Evolutionary conservation across 495 filamentous ascomycete genomes (phyloP), one percentile per base, ranked within the genome.

Genomic region (Xylaria palmicola): DNA sequence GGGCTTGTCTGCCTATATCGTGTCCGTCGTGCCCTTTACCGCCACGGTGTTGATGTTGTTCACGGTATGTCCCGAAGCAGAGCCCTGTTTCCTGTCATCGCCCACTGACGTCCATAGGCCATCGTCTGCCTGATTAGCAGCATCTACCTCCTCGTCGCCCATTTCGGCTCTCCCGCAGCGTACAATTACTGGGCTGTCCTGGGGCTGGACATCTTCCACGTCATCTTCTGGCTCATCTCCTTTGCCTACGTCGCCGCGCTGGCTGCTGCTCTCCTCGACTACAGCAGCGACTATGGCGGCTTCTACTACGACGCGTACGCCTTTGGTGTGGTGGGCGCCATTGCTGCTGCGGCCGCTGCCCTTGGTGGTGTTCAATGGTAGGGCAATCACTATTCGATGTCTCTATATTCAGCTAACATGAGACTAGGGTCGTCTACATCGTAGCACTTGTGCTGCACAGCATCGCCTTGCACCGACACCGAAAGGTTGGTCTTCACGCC

Each of bases 1-100:
- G 30, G 90, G 82, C n/a, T 65, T 93, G 13, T 81, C 81, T 10
- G 87, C 82, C 45, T 91, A 90, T 71, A 80, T 86, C 80, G 68
- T 60, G 69, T 74, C 55, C 4, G 66, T 43, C 30, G 36, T 65
- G 6, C 56, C 66, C 17, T 68, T 72, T 19, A 54, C 61, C 40
- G 79, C 70, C 3, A 69, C 71, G 58, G 41, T 49, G 20, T 61
- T 78, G 19, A 72, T 71, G 40, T 56, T 81, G 1, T 74, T 76
- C 17, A 76, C 75, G n/a, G 80, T 81, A 69, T 10, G 75, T 58
- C 15, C 2, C 20, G 26, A 55, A 49, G 32, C 26, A 9, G 19
- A 39, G 39, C 41, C 29, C n/a, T 10, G 6, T 24, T 41, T 44
- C 10, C 24, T 22, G 24, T 29, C 50, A 48, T 52, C 19, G 20